Evolutionary conservation across 148 eudicot genomes (phyloP).

Genomic region (Chenopodium quinoa): DNA sequence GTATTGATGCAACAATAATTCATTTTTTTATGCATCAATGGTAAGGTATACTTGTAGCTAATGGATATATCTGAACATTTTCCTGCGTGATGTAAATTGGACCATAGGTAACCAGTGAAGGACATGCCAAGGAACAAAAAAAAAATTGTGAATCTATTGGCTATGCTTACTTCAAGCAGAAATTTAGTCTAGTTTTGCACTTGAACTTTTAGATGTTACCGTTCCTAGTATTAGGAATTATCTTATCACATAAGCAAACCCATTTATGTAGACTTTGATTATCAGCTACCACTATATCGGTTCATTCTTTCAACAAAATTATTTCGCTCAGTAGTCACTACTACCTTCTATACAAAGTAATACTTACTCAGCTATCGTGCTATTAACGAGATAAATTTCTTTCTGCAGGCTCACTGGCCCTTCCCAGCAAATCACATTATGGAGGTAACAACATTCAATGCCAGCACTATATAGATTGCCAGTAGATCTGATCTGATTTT

Average conservation of each 20-base stretch:
- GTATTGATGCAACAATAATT: background rate
- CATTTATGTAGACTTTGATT: background rate
- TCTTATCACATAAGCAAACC: background rate
- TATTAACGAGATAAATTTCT: background rate
- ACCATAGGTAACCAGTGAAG: background rate
- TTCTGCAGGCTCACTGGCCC: constrained; percentile 94
- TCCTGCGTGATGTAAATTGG: background rate
- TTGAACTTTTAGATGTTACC: background rate
- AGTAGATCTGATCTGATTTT: background rate
- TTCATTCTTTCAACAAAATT: background rate
- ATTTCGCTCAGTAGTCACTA: background rate
- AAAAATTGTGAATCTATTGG: background rate
- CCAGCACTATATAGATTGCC: background rate
- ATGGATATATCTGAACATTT: background rate
- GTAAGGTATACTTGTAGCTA: background rate
- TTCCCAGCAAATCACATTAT: constrained; percentile 74
- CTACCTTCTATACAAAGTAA: background rate
- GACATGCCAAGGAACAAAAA: background rate
- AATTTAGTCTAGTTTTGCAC: background rate
- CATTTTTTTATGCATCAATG: background rate
- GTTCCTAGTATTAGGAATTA: background rate
- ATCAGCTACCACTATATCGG: background rate
- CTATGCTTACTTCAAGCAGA: background rate
- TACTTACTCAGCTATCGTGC: background rate
- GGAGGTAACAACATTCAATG: constrained; percentile 56